Evolutionary conservation across 495 filamentous ascomycete genomes (phyloP).

Genomic region (Penicillium pancosmium): DNA sequence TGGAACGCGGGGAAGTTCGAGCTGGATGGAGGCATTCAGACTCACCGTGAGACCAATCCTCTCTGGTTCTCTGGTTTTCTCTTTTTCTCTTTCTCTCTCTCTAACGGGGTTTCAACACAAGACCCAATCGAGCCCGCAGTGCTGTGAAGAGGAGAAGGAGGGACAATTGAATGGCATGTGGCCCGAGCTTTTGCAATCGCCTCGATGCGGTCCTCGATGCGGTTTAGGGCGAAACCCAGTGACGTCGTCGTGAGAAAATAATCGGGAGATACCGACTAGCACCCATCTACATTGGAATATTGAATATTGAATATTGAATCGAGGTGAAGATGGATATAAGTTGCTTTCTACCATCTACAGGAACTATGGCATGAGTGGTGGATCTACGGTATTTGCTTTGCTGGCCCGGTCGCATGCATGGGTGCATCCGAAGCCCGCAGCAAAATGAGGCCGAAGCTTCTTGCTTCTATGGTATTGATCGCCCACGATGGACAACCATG

Average conservation of each 20-base stretch:
- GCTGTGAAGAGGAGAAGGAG: conserved; percentile 15
- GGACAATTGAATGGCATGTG: conserved; percentile 23
- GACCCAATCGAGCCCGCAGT: conserved; percentile 6
- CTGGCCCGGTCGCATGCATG: too few relatives aligned
- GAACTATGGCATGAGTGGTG: too few relatives aligned
- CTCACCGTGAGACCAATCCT: not conserved
- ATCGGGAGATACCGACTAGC: not conserved
- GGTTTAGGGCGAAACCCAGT: conserved; percentile 32
- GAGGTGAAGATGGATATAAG: not conserved
- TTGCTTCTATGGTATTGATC: not conserved
- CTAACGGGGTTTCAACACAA: not conserved
- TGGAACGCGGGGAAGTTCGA: too few relatives aligned
- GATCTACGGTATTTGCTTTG: too few relatives aligned
- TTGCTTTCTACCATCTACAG: too few relatives aligned
- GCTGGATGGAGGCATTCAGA: not conserved
- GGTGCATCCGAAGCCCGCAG: too few relatives aligned
- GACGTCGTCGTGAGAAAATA: conserved; percentile 22
- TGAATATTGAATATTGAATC: not conserved
- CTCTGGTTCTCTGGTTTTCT: not conserved
- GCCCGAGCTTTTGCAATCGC: conserved; percentile 26
- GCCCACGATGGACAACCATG: not conserved
- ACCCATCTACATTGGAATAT: not conserved
- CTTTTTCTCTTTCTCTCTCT: too few relatives aligned
- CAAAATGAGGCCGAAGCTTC: not conserved
- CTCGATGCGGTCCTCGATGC: conserved; percentile 24